Base-by-base conservation (phyloP, 768 basidiomycete species). In the Termitomyces heimii region DNA sequence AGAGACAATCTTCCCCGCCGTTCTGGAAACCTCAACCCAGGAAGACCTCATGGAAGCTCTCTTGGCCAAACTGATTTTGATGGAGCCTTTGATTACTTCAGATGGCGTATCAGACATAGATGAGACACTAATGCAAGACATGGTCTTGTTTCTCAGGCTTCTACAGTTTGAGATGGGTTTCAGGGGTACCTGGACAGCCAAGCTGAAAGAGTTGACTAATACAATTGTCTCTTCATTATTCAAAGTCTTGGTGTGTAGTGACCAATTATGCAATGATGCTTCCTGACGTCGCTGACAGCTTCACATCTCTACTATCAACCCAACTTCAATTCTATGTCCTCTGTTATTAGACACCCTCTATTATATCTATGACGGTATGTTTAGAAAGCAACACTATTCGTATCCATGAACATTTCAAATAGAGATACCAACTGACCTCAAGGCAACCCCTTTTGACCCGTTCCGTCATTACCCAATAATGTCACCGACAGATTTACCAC, bases 161-260 rank as follows among this genome's bases (percentile, higher is more conserved):
- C 62, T 91, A 24, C 89, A 92, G 63, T 92, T 92, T 59, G 78
- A 83, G 65, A 73, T 92, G 8, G 83, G 86, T 24, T 86, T 90
- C 63, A 77, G 77, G 18, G 77, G 75, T 9, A 66, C 68, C 5
- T 89, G 87, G 85, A 82, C 81, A 3, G 58, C 73, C 3, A 75
- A 70, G 49, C 73, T 76, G 40, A 84, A 77, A 60, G 79, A 79
- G 34, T 64, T 74, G 20, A 74, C 80, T 34, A 73, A 72, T 20
- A 66, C 67, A 18, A 57, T 90, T 26, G 71, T 73, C 10, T 60
- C 64, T 18, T 64, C 71, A 0, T 62, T 91, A 35, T 81, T 85
- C 42, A 73, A 72, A 26, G 69, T 87, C 14, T 61, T 83, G 67
- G 86, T 88, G 64, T 34, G 83, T 29, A 26, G 31, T 50, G 53